phyloP scores from a whole-genome alignment of 192 early-diverging fungal species.

The Coemansia asiatica region DNA sequence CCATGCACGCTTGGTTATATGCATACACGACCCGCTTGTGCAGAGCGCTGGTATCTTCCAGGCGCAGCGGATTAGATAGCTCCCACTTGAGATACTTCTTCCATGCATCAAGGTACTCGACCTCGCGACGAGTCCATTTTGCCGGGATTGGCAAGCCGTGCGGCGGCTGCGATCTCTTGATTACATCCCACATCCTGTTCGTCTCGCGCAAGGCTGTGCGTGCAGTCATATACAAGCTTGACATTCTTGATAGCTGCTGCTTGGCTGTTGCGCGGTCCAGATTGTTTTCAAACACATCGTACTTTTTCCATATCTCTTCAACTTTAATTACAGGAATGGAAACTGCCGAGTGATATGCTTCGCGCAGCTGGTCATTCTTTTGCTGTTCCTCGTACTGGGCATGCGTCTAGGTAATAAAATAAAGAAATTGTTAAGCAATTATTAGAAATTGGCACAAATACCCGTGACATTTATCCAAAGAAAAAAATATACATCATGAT shows the following conservation, averaged over 20 bases:
- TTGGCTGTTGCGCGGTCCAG: conserved; percentile 81
- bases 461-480: no score
- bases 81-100: conserved; percentile 92
- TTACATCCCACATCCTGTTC: conserved; percentile 72
- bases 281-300: conserved; percentile 88
- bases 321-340: conserved; percentile 83
- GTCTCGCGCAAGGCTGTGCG: conserved; percentile 82
- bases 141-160: conserved; percentile 71
- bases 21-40: conserved; percentile 76
- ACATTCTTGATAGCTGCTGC: conserved; percentile 81
- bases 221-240: conserved; percentile 91
- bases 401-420: conserved; percentile 34
- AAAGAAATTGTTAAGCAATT: no score
- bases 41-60: conserved; percentile 58
- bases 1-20: conserved; percentile 83
- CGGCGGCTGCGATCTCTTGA: conserved; percentile 61
- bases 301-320: conserved; percentile 93
- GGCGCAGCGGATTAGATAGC: conserved; percentile 75
- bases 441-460: no score
- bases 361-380: conserved; percentile 81
- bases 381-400: conserved; percentile 83
- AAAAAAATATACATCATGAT: no score
- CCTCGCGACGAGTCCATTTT: conserved; percentile 77
- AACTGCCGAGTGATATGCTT: conserved; percentile 83
- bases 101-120: conserved; percentile 67